These are phyloP conservation scores for Scheffersomyces insectosa DNA, from an alignment of 1,139 yeast genomes.

Conservation along the genomic window DNA sequence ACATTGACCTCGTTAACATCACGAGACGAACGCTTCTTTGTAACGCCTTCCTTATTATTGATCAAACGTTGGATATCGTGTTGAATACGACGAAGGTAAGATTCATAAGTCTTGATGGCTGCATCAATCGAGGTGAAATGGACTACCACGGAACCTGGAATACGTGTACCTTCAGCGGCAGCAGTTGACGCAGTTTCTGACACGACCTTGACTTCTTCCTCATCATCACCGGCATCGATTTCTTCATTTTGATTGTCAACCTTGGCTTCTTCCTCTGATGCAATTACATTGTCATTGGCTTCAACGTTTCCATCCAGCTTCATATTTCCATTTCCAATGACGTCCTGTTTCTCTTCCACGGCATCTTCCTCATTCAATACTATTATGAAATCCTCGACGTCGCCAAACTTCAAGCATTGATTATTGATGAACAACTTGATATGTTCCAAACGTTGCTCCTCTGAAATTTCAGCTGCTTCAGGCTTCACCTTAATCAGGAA, in stretches of 20 bases:
- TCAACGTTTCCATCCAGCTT: not conserved
- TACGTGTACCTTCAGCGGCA: slow-evolving; percentile 6
- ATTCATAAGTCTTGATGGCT: slow-evolving; percentile 40
- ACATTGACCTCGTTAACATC: slow-evolving; percentile 7
- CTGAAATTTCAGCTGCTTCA: not conserved
- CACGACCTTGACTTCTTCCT: slow-evolving; percentile 4
- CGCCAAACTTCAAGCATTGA: slow-evolving; percentile 36
- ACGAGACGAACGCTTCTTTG: slow-evolving; percentile 3
- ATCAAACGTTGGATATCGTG: slow-evolving; percentile 21
- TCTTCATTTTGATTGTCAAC: slow-evolving; percentile 4
- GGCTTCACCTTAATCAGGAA: slow-evolving; percentile 11
- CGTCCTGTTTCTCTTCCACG: not conserved
- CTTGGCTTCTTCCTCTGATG: not conserved
- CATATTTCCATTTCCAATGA: too few relatives aligned
- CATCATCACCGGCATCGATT: slow-evolving; percentile 6
- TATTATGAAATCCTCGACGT: slow-evolving; percentile 31
- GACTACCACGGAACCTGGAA: slow-evolving; percentile 18
- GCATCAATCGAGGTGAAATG: slow-evolving; percentile 46
- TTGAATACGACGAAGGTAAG: slow-evolving; percentile 26
- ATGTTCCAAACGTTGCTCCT: slow-evolving; percentile 3
- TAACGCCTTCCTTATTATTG: slow-evolving; percentile 13
- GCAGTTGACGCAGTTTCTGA: not conserved
- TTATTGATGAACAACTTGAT: slow-evolving; percentile 18
- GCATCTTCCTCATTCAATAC: not conserved
- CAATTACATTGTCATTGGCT: not conserved